Evolutionary conservation across 2,329 filamentous ascomycete species (phyloP), one percentile per base, ranked within the genome.

Genomic region (Nemania diffusa): DNA sequence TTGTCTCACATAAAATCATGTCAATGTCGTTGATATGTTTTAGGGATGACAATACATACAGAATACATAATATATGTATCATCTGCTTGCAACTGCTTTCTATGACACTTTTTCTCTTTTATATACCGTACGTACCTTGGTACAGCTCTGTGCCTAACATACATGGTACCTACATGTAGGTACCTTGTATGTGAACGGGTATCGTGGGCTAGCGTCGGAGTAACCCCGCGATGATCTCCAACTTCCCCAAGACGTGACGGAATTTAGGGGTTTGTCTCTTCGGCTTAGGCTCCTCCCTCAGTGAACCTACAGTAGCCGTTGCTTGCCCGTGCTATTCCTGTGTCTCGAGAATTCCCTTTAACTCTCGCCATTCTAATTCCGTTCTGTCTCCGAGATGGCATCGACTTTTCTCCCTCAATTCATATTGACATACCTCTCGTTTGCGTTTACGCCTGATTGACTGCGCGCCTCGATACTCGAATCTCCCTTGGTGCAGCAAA

Each of bases 261-360:
- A 62, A 67, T 59, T 68, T 59, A 8, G 55, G 46, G 40, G 37
- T 34, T 32, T 50, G 24, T 26, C 50, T 63, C 56, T 11, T 34
- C 52, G 53, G 42, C 34, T 52, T 32, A 5, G 22, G 52, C 2
- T 50, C 11, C 15, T 26, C 50, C 34, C 32, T 46, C 22, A 20
- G 65, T 57, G 61, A 64, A 61, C 67, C 67, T 67, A 5, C 67
- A 62, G 57, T 69, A 69, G 65, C 67, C 67, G 67, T 46, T 17
- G 22, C n/a, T 59, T 59, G 26, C 64, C 46, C 42, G 40, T 40
- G 13, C 56, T 24, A 13, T 57, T 27, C 50, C 27, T 9, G 22
- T 15, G 17, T 4, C 11, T 8, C 17, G 29, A 17, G 2, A 6
- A 51, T 11, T 46, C 26, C 20, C 17, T 46, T 46, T 52, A 5